phyloP scores from a whole-genome alignment of 768 basidiomycete species.

The Termitomyces eurrhizus region DNA sequence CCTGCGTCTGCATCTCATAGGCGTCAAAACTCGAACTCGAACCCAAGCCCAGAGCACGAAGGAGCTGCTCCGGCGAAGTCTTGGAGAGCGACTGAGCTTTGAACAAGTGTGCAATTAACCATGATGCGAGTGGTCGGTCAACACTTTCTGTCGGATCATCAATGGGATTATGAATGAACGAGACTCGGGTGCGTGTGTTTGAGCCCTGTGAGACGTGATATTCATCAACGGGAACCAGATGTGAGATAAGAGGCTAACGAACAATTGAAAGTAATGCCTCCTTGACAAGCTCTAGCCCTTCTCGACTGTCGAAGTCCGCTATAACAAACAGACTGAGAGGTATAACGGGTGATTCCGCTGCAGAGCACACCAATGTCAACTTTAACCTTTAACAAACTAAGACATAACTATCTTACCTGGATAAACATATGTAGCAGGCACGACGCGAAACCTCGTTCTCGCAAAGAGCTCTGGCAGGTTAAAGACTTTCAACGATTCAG shows the following conservation, averaged over 20 bases:
- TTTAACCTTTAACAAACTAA: too few relatives aligned
- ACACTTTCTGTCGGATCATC: constrained; percentile 13
- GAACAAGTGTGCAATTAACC: constrained; percentile 48
- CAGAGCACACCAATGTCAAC: neutral
- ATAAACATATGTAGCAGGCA: constrained; percentile 53
- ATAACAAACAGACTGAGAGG: constrained; percentile 61
- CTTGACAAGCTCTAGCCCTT: constrained; percentile 54
- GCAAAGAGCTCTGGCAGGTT: constrained; percentile 54
- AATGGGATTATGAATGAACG: constrained; percentile 74
- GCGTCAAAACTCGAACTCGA: constrained; percentile 25
- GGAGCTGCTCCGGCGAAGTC: constrained; percentile 33
- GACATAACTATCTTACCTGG: constrained; percentile 41
- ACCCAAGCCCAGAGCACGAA: constrained; percentile 33
- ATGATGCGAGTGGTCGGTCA: constrained; percentile 31
- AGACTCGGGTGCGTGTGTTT: constrained; percentile 52
- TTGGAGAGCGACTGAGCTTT: constrained; percentile 35
- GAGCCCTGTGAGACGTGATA: constrained; percentile 29
- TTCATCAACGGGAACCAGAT: neutral
- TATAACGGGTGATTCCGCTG: constrained; percentile 28
- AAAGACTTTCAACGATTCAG: constrained; percentile 46
- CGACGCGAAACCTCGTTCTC: constrained; percentile 38
- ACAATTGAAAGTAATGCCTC: constrained; percentile 69
- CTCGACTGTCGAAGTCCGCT: constrained; percentile 69
- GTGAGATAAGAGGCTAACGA: constrained; percentile 17
- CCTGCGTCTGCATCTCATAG: constrained; percentile 24